phyloP scores from a whole-genome alignment of 345 rosid genomes.

The Camelina sativa region DNA sequence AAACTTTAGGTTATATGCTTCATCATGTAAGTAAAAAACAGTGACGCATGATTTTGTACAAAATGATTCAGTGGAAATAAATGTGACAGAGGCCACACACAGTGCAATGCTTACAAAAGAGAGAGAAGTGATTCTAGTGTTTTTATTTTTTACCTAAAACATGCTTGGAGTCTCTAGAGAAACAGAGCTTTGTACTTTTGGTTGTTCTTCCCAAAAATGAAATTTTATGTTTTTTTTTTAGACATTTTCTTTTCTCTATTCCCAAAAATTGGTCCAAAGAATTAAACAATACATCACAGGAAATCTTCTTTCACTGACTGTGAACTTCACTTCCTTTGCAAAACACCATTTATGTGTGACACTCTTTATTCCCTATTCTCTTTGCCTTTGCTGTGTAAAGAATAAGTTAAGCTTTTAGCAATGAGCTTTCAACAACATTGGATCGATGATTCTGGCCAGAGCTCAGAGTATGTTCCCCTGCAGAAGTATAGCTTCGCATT shows the following conservation, averaged over 20 bases:
- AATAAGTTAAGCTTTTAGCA: constrained; percentile 29
- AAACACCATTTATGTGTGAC: constrained; percentile 23
- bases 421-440: constrained; percentile 30
- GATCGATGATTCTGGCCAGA: constrained; percentile 22
- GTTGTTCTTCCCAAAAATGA: constrained; percentile 29
- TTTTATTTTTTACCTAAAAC: constrained; percentile 27
- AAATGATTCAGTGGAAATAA: constrained; percentile 23
- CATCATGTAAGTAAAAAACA: not conserved
- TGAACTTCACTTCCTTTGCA: constrained; percentile 27
- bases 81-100: constrained; percentile 10
- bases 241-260: constrained; percentile 27
- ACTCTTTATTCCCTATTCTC: constrained; percentile 42
- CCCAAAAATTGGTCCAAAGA: constrained; percentile 37
- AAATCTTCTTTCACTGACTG: constrained; percentile 25
- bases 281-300: constrained; percentile 35
- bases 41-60: constrained; percentile 25
- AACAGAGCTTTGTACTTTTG: constrained; percentile 28
- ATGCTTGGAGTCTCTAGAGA: constrained; percentile 31
- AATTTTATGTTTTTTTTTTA: constrained; percentile 13
- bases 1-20: not conserved
- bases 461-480: constrained; percentile 42
- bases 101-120: constrained; percentile 34
- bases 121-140: constrained; percentile 4
- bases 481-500: constrained; percentile 22
- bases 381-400: constrained; percentile 38